Base-by-base conservation (phyloP, 2,329 filamentous ascomycete genomes). In the Aspergillus carbonarius region DNA sequence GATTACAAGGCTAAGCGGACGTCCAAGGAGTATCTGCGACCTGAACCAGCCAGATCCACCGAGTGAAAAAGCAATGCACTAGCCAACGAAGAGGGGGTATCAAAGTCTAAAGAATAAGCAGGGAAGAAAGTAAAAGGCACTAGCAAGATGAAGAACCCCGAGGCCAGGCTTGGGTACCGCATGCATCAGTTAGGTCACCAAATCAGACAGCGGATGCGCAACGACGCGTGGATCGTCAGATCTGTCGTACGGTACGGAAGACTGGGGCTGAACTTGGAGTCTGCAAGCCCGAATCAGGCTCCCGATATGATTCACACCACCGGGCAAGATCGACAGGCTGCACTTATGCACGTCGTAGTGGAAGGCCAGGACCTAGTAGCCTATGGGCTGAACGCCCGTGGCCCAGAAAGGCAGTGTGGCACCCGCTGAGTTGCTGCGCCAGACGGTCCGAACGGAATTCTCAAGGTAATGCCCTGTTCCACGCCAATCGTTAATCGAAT, bases 271-370 rank as follows among this genome's bases (percentile, higher is more conserved):
- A 58, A 52, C 57, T 64, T 54, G 54, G 59, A 64, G 58, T 60
- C 48, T 57, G 52, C 58, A 53, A 60, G 49, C 52, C 55, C 46
- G 17, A 60, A 54, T 44, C 39, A 59, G 35, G 55, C 47, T 51
- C 51, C 40, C 49, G 47, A 54, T 40, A 46, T 55, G 27, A 55
- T 57, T 55, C 57, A 54, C 37, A 60, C 57, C 61, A 60, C 60
- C 59, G 48, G 62, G 62, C 58, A 62, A 60, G 69, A 72, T 70
- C 67, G 64, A 66, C 69, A 67, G 66, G 65, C 65, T 65, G 54
- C 66, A 67, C 71, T 71, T 68, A 72, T 72, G 70, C 70, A 72
- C 58, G 66, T 62, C 60, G 66, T 69, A 60, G 66, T 67, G 64
- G 65, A 62, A 63, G 61, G 59, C 60, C 60, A 63, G 52, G 44